Evolutionary conservation across 2,329 filamentous ascomycete species (phyloP), one percentile per base, ranked within the genome.

Genomic region (Colletotrichum limetticola): DNA sequence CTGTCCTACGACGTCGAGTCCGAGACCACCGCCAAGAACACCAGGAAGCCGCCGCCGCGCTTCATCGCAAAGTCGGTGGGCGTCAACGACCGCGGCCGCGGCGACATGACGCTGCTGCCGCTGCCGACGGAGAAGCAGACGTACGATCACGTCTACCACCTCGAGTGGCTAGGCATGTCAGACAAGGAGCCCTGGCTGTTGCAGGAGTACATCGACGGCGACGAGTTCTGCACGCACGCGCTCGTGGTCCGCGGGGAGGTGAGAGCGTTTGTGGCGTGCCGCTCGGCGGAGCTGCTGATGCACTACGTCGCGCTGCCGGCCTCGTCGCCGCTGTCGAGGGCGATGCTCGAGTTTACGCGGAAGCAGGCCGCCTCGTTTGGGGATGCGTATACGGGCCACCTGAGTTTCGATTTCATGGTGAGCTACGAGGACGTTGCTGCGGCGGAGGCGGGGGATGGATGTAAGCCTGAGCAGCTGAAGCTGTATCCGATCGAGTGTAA

Each of bases 401-500:
- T 95, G 37, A 92, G 89, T 22, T 92, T 95, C 66, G 91, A 94
- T 78, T 92, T 95, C 74, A 83, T 95, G 75, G 88, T 93, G 2
- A 86, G 90, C 60, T 83, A 87, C 61, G 78, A 82, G 52, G 74
- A 68, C 32, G 78, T 74, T 55, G 80, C 76, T 52, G 81, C 57
- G 80, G 82, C n/a, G 76, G 81, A 57, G 80, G 82, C n/a, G 76
- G 32, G 32, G 32, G 85, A 75, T 32, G 76, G 0, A 64, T 74
- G 4, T 66, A 68, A 5, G 32, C 70, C 66, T 26, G 70, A 65
- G 26, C 42, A 72, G 42, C n/a, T 70, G 11, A n/a, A 11, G 4
- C 79, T 94, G 1, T 92, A 90, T 75, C 91, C 91, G 0, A 94
- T 94, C 69, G 92, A 94, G 78, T 94, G 92, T 77, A 94, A 94